These are phyloP conservation scores for Pyrus hybrid DNA, from an alignment of 331 rosid species.

Conservation along the genomic window DNA sequence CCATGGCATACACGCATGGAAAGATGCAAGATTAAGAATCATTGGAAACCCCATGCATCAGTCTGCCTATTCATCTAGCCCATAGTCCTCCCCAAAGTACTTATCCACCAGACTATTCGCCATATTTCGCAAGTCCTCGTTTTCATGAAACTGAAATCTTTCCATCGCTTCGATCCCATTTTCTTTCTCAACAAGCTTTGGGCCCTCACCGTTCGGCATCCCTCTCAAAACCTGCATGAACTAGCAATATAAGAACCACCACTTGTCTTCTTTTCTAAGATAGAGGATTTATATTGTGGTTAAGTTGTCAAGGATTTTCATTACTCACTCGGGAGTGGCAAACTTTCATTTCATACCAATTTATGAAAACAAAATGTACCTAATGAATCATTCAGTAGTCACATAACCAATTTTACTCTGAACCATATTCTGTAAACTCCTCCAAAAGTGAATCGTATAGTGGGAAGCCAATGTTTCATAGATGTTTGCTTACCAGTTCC, in stretches of 20 bases:
- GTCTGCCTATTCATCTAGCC: conserved; percentile 45
- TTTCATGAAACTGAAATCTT: conserved; percentile 92
- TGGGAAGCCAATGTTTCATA: not conserved
- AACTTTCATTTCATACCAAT: not conserved
- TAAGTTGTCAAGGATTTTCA: not conserved
- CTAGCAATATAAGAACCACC: not conserved
- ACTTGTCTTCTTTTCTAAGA: not conserved
- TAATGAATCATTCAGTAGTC: not conserved
- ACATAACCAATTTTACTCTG: not conserved
- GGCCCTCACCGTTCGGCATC: conserved; percentile 76
- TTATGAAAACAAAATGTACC: not conserved
- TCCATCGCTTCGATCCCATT: conserved; percentile 98
- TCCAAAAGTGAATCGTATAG: not conserved
- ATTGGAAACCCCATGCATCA: not conserved
- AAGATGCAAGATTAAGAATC: not conserved
- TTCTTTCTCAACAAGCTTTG: conserved; percentile 79
- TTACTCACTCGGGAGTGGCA: not conserved
- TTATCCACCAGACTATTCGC: conserved; percentile 76
- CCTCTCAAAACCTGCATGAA: conserved; percentile 75
- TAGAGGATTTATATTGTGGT: not conserved
- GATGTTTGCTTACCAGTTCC: conserved; percentile 62
- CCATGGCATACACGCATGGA: not conserved
- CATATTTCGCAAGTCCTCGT: conserved; percentile 85
- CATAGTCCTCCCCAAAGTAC: conserved; percentile 92
- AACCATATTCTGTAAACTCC: not conserved